Evolutionary conservation across 2,329 filamentous ascomycete genomes (phyloP).

Genomic region (Cucurbitaria berberidis): DNA sequence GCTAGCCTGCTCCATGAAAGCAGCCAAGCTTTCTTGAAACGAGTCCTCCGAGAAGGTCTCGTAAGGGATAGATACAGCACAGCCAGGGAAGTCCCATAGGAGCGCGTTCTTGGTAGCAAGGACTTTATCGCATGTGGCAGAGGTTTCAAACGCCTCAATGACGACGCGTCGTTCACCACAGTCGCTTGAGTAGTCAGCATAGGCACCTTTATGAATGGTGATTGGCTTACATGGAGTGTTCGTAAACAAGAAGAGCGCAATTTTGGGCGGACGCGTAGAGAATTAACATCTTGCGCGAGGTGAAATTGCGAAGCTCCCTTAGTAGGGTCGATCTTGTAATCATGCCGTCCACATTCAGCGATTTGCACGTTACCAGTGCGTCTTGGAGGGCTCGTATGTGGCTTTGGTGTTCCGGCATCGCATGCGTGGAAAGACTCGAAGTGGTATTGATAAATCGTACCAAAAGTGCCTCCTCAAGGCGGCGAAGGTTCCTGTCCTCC

Average conservation of each 20-base stretch:
- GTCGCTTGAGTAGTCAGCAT: conserved; percentile 14
- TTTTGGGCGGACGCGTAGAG: conserved; percentile 59
- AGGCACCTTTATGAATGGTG: neutral
- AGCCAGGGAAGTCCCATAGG: conserved; percentile 66
- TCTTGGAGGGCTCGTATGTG: conserved; percentile 21
- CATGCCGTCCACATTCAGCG: conserved; percentile 30
- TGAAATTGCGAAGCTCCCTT: conserved; percentile 24
- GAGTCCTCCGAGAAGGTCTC: conserved; percentile 44
- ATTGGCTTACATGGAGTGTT: conserved; percentile 39
- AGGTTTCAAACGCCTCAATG: conserved; percentile 68
- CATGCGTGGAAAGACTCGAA: conserved; percentile 19
- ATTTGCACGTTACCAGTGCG: conserved; percentile 21
- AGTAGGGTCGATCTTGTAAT: conserved; percentile 30
- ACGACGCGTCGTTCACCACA: conserved; percentile 39
- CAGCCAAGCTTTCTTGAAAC: conserved; percentile 58
- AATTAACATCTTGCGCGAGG: conserved; percentile 44
- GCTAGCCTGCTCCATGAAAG: conserved; percentile 64
- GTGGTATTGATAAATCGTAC: conserved; percentile 36
- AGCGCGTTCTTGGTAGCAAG: conserved; percentile 60
- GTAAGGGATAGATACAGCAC: conserved; percentile 56
- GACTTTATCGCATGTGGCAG: conserved; percentile 60
- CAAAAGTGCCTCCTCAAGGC: conserved; percentile 38
- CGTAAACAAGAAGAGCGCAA: conserved; percentile 54
- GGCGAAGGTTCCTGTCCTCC: conserved; percentile 36
- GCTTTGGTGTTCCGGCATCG: conserved; percentile 10